These are phyloP conservation scores for Talaromyces islandicus DNA, from an alignment of 2,329 filamentous ascomycete species.

Conservation along the genomic window DNA sequence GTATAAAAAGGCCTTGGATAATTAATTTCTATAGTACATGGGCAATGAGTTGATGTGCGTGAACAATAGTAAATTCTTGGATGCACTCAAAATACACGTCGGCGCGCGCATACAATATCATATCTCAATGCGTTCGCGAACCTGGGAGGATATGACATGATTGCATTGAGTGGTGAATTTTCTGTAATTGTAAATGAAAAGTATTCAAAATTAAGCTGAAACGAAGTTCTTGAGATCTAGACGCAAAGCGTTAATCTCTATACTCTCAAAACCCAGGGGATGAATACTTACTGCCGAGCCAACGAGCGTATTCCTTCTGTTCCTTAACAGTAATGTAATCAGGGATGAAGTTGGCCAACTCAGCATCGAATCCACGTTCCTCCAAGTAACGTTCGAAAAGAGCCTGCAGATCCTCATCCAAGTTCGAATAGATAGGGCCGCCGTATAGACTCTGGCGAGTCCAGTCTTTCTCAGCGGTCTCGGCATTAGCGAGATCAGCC, in stretches of 20 bases:
- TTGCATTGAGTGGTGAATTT: slow-evolving; percentile 1
- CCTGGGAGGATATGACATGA: background rate
- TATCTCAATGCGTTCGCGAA: background rate
- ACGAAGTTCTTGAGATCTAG: slow-evolving; percentile 78
- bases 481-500: slow-evolving; percentile 67
- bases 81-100: background rate
- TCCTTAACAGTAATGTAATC: slow-evolving; percentile 99
- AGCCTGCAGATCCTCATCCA: slow-evolving; percentile 92
- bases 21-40: slow-evolving; percentile 11
- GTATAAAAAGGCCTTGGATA: slow-evolving; percentile 3
- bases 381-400: slow-evolving; percentile 90
- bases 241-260: slow-evolving; percentile 16
- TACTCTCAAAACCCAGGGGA: slow-evolving; percentile 7
- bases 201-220: slow-evolving; percentile 51
- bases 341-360: slow-evolving; percentile 81
- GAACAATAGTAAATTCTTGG: background rate
- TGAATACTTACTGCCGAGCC: slow-evolving; percentile 63
- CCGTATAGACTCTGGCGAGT: slow-evolving; percentile 73
- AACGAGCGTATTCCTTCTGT: slow-evolving; percentile 90
- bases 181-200: background rate
- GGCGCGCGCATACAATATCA: background rate
- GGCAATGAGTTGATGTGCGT: background rate
- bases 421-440: slow-evolving; percentile 85
- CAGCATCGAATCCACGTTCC: slow-evolving; percentile 83
- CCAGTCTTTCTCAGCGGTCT: slow-evolving; percentile 71